Evolutionary conservation across 495 filamentous ascomycete species (phyloP).

Genomic region (Parathielavia appendiculata): DNA sequence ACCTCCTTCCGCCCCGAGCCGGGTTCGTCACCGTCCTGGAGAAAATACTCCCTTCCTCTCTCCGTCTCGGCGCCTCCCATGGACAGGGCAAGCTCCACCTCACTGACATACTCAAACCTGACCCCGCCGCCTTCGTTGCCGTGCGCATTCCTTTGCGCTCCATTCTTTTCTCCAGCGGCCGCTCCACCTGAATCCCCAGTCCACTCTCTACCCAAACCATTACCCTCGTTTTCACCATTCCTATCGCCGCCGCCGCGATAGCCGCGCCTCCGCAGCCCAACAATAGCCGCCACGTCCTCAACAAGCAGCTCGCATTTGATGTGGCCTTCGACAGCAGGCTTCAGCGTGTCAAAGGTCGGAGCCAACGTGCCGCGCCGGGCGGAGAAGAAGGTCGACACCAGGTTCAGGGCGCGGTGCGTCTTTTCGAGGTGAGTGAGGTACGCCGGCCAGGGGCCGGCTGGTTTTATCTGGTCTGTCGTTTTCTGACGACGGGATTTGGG

Average conservation of each 20-base stretch:
- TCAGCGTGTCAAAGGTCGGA: slow-evolving; percentile 86
- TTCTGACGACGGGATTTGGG: slow-evolving; percentile 1
- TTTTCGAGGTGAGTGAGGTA: slow-evolving; percentile 67
- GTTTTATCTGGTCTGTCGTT: neutral
- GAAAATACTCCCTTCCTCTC: slow-evolving; percentile 28
- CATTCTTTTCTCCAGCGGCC: neutral
- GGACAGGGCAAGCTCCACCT: slow-evolving; percentile 34
- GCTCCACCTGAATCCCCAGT: neutral
- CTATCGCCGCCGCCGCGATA: neutral
- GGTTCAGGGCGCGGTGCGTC: slow-evolving; percentile 77
- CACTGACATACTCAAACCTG: slow-evolving; percentile 78
- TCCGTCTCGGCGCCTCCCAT: slow-evolving; percentile 41
- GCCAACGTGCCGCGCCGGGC: slow-evolving; percentile 88
- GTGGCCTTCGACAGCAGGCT: slow-evolving; percentile 76
- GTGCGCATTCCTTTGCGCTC: slow-evolving; percentile 25
- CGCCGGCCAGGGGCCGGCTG: slow-evolving; percentile 51
- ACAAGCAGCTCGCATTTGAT: slow-evolving; percentile 63
- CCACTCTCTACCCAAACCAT: neutral
- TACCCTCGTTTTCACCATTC: neutral
- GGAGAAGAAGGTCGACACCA: slow-evolving; percentile 91
- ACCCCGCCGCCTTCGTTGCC: slow-evolving; percentile 55
- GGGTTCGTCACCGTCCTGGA: slow-evolving; percentile 29
- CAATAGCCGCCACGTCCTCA: slow-evolving; percentile 78
- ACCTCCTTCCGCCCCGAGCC: slow-evolving; percentile 52
- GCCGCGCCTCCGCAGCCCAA: slow-evolving; percentile 46